Evolutionary conservation across 1,139 yeast species (phyloP).

Genomic region (Candida freyschussii): DNA sequence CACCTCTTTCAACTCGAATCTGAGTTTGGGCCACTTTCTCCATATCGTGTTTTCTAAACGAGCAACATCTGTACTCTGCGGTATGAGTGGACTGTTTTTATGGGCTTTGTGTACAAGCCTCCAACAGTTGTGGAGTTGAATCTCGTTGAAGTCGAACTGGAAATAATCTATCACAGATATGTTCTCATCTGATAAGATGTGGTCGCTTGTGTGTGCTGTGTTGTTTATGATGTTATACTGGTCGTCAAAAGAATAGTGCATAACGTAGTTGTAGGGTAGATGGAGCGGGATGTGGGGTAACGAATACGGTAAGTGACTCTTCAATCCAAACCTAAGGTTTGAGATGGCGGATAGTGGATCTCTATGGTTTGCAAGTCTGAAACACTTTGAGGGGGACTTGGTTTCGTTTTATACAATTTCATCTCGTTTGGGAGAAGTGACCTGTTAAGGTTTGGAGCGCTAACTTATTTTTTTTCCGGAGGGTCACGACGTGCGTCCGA

Average conservation of each 20-base stretch:
- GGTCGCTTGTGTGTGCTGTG: constrained; percentile 7
- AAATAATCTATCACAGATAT: constrained; percentile 25
- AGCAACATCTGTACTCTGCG: constrained; percentile 28
- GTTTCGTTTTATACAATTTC: too few species aligned
- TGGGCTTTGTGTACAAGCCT: constrained; percentile 19
- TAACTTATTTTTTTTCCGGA: background rate
- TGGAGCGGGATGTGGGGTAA: background rate
- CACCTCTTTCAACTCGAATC: constrained; percentile 56
- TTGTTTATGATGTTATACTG: constrained; percentile 18
- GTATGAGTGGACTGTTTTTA: constrained; percentile 16
- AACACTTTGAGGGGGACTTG: too few species aligned
- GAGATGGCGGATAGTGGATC: too few species aligned
- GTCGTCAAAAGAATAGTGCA: constrained; percentile 23
- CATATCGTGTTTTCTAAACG: constrained; percentile 75
- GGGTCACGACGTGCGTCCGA: background rate
- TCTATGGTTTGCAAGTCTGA: too few species aligned
- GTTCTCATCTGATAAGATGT: constrained; percentile 9
- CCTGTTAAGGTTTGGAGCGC: background rate
- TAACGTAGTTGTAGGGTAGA: constrained; percentile 1
- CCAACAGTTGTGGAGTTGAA: constrained; percentile 25
- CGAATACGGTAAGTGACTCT: too few species aligned
- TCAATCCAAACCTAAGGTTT: too few species aligned
- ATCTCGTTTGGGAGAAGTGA: too few species aligned
- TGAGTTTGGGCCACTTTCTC: constrained; percentile 80
- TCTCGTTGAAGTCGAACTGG: constrained; percentile 24